Percentiles rank a stretch among this genome's conserved stretches.
phyloP scores from a whole-genome alignment of 1,284 basidiomycete species.

The Trichosporon sp. region DNA sequence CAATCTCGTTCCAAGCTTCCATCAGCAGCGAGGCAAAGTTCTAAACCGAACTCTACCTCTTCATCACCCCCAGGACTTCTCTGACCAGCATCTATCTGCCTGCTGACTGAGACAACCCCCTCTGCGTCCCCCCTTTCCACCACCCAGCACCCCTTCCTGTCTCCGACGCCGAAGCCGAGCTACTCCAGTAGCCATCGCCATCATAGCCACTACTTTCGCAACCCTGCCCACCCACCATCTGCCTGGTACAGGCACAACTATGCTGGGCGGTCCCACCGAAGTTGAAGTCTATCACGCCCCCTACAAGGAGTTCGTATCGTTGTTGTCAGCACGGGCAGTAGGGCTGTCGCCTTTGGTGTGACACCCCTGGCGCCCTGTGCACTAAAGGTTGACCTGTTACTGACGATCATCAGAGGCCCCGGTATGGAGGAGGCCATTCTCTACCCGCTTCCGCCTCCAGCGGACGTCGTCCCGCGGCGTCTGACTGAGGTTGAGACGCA shows the following conservation, averaged over 20 bases:
- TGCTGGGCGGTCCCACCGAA: constrained; percentile 21
- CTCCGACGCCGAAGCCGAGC: not conserved
- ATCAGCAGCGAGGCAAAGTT: not conserved
- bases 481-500: constrained; percentile 31
- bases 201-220: constrained; percentile 5
- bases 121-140: not conserved
- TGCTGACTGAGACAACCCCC: not conserved
- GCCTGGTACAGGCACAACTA: not conserved
- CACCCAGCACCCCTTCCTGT: not conserved
- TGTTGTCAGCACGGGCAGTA: not conserved
- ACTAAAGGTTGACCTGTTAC: not conserved
- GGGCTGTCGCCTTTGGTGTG: not conserved
- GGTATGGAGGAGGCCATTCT: constrained; percentile 22
- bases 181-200: constrained; percentile 3
- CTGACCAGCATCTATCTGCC: not conserved
- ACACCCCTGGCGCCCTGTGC: not conserved
- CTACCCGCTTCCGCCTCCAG: constrained; percentile 22
- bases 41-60: not conserved
- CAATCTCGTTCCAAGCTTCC: not conserved
- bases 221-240: not conserved
- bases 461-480: constrained; percentile 22
- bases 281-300: constrained; percentile 24
- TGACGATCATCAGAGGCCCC: constrained; percentile 15
- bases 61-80: not conserved
- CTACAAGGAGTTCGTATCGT: constrained; percentile 21